Evolutionary conservation across 169 alveolate species (phyloP), one percentile per base, ranked within the genome.

Genomic region (Hammondia hammondi): DNA sequence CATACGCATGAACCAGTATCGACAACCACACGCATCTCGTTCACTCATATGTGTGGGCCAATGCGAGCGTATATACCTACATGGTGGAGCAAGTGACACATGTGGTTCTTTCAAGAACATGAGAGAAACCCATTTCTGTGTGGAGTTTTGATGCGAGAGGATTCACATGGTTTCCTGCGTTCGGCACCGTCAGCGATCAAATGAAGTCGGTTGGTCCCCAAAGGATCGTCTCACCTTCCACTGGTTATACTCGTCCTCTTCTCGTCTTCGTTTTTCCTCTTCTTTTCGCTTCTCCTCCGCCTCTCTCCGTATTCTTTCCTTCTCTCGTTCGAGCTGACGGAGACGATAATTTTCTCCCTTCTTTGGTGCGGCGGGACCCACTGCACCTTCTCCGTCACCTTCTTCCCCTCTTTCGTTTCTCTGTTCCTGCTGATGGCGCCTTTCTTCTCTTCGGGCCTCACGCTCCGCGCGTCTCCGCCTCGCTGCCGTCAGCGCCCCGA

Each of bases 401-500:
- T n/a, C 46, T 77, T 4, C 87, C 19, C 12, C 48, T 39, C 87
- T 24, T 4, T 77, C 87, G 24, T 39, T 21, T 19, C 87, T 39
- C 48, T n/a, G 56, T 17, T 46, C 87, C 56, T 39, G 56, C 87
- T 77, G 87, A 43, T 77, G 87, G 43, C 87, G 45, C 29, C 87
- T 9, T 77, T 77, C 87, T 32, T 77, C 87, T 77, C 87, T 32
- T 17, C 87, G 87, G 21, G 87, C 48, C 32, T 77, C 87, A 37
- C 87, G 45, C 46, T 77, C 87, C 46, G 27, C 87, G 21, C 87
- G 87, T 39, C 48, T 77, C 48, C 87, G 45, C 87, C 32, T 43
- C 48, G 87, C 87, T 29, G 87, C 87, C 87, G 56, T 77, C 56
- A 77, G 87, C 21, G 87, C 43, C 32, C 29, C 87, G 56, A 17